phyloP scores from a whole-genome alignment of 1,284 basidiomycete species.

The Melanopsichium pennsylvanicum region DNA sequence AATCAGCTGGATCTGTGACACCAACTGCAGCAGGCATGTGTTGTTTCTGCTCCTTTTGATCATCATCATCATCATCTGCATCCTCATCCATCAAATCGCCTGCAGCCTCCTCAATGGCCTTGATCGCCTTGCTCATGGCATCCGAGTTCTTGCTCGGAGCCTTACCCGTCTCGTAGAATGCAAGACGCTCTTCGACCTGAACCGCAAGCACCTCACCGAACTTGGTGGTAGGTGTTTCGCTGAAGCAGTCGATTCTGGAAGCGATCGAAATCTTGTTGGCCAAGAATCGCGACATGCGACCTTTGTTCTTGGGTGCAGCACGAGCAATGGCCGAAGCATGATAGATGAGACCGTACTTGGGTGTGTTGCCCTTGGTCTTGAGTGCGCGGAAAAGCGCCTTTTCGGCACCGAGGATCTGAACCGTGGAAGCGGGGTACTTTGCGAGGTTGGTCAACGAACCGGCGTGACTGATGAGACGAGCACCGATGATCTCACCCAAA shows the following conservation, averaged over 20 bases:
- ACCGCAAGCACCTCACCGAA: constrained; percentile 91
- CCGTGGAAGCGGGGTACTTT: constrained; percentile 97
- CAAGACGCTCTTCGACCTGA: constrained; percentile 94
- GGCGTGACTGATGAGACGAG: constrained; percentile 94
- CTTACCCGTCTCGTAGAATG: constrained; percentile 80
- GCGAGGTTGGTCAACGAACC: constrained; percentile 94
- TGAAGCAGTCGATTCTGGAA: constrained; percentile 95
- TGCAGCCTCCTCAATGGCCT: constrained; percentile 77
- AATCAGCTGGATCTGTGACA: constrained; percentile 51
- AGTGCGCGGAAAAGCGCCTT: constrained; percentile 97
- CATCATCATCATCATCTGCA: constrained; percentile 70
- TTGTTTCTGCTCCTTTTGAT: constrained; percentile 69
- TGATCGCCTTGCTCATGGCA: constrained; percentile 82
- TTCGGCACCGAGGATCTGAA: constrained; percentile 97
- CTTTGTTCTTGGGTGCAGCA: constrained; percentile 94
- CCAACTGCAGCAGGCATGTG: constrained; percentile 67
- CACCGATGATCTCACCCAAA: constrained; percentile 93
- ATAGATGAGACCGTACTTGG: constrained; percentile 76
- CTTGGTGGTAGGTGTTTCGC: constrained; percentile 82
- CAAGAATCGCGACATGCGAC: constrained; percentile 77
- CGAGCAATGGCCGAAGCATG: constrained; percentile 82
- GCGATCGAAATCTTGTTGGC: constrained; percentile 99
- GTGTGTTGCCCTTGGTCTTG: constrained; percentile 98
- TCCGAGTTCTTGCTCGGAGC: constrained; percentile 63
- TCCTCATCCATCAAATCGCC: constrained; percentile 76